Percentiles rank a stretch among this genome's conserved stretches.
phyloP scores from a whole-genome alignment of 305 asterid genomes.

The Rubia balearica region DNA sequence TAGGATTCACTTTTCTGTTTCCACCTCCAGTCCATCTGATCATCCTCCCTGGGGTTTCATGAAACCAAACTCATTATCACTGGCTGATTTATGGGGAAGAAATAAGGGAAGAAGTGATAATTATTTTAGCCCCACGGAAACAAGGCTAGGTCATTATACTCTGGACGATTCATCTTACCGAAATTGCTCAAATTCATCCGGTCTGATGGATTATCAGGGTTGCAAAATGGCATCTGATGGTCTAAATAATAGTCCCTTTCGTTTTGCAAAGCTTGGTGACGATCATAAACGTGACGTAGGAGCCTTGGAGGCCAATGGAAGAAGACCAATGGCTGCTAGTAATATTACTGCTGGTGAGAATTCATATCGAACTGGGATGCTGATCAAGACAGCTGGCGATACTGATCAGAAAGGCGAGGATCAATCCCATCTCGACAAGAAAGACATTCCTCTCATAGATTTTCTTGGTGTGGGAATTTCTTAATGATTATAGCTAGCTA shows the following conservation, averaged over 20 bases:
- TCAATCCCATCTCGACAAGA: constrained; percentile 26
- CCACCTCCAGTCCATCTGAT: constrained; percentile 30
- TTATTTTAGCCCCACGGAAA: constrained; percentile 11
- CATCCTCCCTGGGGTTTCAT: constrained; percentile 30
- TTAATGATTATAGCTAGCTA: constrained; percentile 2
- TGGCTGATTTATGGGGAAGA: constrained; percentile 26
- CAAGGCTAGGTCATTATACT: neutral
- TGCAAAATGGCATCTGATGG: constrained; percentile 11
- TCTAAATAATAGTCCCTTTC: constrained; percentile 21
- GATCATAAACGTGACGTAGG: constrained; percentile 5
- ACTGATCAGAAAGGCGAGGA: constrained; percentile 24
- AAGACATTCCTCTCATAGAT: constrained; percentile 70
- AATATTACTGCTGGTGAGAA: constrained; percentile 12
- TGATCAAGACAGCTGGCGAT: constrained; percentile 22
- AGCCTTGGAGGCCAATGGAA: constrained; percentile 11
- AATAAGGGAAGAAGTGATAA: constrained; percentile 14
- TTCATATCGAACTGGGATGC: constrained; percentile 14
- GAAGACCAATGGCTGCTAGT: constrained; percentile 3
- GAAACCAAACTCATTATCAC: constrained; percentile 15
- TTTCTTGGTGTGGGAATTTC: constrained; percentile 92
- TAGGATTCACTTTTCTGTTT: constrained; percentile 32
- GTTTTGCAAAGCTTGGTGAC: constrained; percentile 8
- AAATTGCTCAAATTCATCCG: constrained; percentile 27
- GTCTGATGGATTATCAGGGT: constrained; percentile 18
- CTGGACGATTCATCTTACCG: constrained; percentile 7